These are phyloP conservation scores for Nannochloropsis granulata DNA, from an alignment of 108 stramenopile species.

Conservation along the genomic window DNA sequence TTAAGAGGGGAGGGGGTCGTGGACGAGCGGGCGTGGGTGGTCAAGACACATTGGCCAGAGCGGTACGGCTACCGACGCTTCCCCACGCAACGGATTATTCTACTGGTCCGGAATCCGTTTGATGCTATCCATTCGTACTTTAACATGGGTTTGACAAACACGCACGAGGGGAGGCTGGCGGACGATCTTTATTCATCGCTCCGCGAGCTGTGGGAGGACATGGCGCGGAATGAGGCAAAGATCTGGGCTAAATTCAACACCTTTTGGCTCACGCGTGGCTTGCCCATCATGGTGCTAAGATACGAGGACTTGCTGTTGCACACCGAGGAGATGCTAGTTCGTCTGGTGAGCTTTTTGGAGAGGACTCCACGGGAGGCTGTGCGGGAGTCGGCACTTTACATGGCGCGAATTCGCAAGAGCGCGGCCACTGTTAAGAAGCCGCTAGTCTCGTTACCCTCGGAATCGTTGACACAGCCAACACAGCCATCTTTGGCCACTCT, in stretches of 20 bases:
- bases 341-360: background rate
- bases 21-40: constrained; percentile 54
- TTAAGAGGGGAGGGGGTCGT: constrained; percentile 50
- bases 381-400: background rate
- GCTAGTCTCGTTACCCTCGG: no score
- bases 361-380: background rate
- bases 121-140: constrained; percentile 93
- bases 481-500: no score
- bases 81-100: constrained; percentile 33
- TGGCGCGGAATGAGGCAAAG: constrained; percentile 16
- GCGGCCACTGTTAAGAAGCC: background rate
- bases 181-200: constrained; percentile 2
- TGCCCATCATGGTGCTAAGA: constrained; percentile 12
- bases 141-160: constrained; percentile 82
- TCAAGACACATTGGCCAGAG: constrained; percentile 94
- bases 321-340: background rate
- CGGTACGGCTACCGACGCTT: constrained; percentile 54
- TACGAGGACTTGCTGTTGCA: constrained; percentile 20
- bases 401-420: background rate
- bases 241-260: constrained; percentile 21
- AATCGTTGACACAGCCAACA: no score
- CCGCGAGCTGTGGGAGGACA: constrained; percentile 12
- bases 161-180: constrained; percentile 52
- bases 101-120: constrained; percentile 86
- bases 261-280: constrained; percentile 6